Conservation (phyloP, 495 filamentous ascomycete genomes). For the Rostrohypoxylon terebratum region DNA sequence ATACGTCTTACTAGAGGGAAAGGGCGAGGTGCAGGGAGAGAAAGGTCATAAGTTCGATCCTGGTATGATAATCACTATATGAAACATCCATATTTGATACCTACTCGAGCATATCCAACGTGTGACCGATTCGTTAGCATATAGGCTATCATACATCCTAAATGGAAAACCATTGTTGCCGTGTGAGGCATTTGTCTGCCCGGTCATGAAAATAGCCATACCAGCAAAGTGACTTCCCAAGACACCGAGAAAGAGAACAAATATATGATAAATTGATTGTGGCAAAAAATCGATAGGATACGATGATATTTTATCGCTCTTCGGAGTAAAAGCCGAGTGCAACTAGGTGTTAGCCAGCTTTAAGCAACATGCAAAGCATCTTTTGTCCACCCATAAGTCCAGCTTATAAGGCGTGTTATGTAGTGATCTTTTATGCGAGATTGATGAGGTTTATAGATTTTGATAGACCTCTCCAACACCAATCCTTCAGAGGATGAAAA, state of each 20-base stretch:
- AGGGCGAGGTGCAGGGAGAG: neutral
- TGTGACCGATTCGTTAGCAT: neutral
- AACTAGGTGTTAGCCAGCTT: neutral
- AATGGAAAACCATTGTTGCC: slow-evolving; percentile 1
- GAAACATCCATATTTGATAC: neutral
- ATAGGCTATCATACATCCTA: neutral
- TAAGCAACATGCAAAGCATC: neutral
- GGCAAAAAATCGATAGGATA: too few relatives aligned
- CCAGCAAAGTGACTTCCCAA: too few relatives aligned
- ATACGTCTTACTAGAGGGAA: slow-evolving; percentile 52
- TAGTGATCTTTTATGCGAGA: neutral
- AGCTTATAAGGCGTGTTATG: neutral
- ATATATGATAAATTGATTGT: too few relatives aligned
- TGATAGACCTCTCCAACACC: neutral
- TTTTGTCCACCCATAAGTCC: slow-evolving; percentile 1
- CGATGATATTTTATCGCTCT: too few relatives aligned
- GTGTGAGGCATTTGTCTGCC: too few relatives aligned
- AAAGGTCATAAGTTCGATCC: neutral
- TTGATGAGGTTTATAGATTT: neutral
- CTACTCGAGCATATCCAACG: neutral
- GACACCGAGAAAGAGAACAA: too few relatives aligned
- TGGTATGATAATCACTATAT: neutral
- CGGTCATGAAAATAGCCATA: neutral
- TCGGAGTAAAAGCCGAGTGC: too few relatives aligned
- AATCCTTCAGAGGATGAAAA: neutral